Percentiles rank a stretch among this genome's conserved stretches.
These are phyloP conservation scores for Trametes polyzona DNA, from an alignment of 1,284 basidiomycete species.

Conservation along the genomic window DNA sequence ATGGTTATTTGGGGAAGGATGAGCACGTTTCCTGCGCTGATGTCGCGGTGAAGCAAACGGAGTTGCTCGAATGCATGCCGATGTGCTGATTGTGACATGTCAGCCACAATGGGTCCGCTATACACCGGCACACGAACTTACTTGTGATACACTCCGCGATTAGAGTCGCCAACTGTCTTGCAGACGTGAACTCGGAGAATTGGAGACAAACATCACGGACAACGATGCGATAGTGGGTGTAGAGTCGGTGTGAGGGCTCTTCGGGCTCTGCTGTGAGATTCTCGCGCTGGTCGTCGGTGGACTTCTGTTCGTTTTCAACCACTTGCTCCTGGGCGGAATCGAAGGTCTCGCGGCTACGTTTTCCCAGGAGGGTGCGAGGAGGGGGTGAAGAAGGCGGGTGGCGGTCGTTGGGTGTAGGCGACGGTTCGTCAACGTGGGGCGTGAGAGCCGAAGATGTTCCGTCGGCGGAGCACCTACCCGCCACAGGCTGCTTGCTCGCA, in stretches of 20 bases:
- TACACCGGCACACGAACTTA: neutral
- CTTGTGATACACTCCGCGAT: conserved; percentile 1
- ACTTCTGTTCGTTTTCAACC: neutral
- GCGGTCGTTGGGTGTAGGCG: too few relatives aligned
- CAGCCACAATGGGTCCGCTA: neutral
- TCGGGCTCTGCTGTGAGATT: neutral
- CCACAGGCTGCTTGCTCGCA: neutral
- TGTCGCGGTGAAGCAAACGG: conserved; percentile 13
- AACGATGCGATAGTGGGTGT: conserved; percentile 9
- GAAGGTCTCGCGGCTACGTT: too few relatives aligned
- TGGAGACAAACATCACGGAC: conserved; percentile 8
- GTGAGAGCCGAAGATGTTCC: too few relatives aligned
- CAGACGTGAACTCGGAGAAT: neutral
- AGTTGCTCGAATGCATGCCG: neutral
- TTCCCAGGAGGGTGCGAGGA: too few relatives aligned
- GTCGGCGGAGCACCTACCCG: too few relatives aligned
- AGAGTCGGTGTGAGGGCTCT: neutral
- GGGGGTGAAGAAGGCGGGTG: too few relatives aligned
- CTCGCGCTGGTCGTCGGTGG: neutral
- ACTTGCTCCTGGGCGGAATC: too few relatives aligned
- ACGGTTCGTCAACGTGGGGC: too few relatives aligned
- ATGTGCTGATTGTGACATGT: conserved; percentile 1
- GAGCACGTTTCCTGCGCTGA: conserved; percentile 12
- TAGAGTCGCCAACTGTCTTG: neutral
- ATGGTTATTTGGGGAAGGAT: neutral